Evolutionary conservation across 768 basidiomycete genomes (phyloP), one percentile per base, ranked within the genome.

Genomic region (Cyclocybe aegerita): DNA sequence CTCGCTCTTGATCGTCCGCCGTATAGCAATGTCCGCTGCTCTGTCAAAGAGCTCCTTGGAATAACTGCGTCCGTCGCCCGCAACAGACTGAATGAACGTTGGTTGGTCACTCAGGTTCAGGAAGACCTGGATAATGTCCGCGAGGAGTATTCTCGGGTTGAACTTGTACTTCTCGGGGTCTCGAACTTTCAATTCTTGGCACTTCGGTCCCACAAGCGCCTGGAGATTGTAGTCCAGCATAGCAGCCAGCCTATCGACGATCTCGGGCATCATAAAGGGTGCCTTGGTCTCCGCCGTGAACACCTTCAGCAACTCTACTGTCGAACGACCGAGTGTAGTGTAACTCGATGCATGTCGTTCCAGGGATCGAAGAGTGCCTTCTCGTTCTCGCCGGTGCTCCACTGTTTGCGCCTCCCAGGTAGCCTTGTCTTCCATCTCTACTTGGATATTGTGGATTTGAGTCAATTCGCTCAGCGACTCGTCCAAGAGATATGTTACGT

Each of bases 401-500:
- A 67, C 63, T 0, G 93, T 71, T 47, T 80, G 73, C 0, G 85
- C 69, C 17, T 77, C 74, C 90, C 93, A 99, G 1, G 80, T 71
- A 2, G 68, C 77, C 46, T 76, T 74, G 66, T 94, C 80, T 39
- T 82, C 83, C 87, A 95, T 96, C 64, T 95, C 89, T 0, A 73
- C 71, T 65, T 96, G 88, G 43, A 98, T 86, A 52, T 80, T 84
- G 65, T 89, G 84, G 55, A 99, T 97, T 63, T 96, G 90, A 9
- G 83, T 77, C 44, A 99, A 77, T 55, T 95, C 90, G 59, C 84
- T 84, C 42, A 98, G 76, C 7, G 93, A 96, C 62, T 99, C 97
- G 65, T 98, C 94, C 80, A 99, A 86, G 46, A 98, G 88, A 69
- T 94, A 98, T 7, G 96, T 98, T 48, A 96, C 93, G 60, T 99